Base-by-base conservation (phyloP, 225 moss, liverwort and hornwort genomes). In the Climacium dendroides region DNA sequence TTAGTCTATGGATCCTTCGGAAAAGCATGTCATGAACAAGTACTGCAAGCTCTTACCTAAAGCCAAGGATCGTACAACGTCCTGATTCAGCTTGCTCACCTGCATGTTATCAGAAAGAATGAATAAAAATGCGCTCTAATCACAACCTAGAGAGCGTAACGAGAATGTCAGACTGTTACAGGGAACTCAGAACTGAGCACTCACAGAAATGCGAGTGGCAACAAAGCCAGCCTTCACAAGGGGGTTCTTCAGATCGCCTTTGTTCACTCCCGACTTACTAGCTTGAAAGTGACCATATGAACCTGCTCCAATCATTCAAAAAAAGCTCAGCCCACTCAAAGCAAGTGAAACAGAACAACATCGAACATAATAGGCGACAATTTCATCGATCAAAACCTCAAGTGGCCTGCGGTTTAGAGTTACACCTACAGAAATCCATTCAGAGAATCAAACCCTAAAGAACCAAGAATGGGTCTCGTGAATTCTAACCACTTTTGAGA, bases 281-380 rank as follows among this genome's bases (percentile, higher is more conserved):
- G 98, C 98, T 91, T 98, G 98, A 81, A 97, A 98, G 85, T 98
- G 97, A 50, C 98, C 97, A 90, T 91, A 98, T 12, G 98, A 98
- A 89, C 98, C 98, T 98, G 83, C 88, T 87, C 87, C 81, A 72
- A 89, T 63, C 58, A 85, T 43, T 39, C 45, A 70, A 57, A 41
- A 34, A 39, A 79, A 53, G 39, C 37, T 88, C 57, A 91, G 52
- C 45, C 62, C 23, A 55, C 50, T 70, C 63, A 41, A 65, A 70
- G 77, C 47, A 85, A 63, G 53, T 69, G 58, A 83, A 69, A 66
- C 32, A 81, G 24, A 85, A 54, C 47, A 57, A 54, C 53, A 72
- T 34, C 53, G 29, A 34, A 57, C 23, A 48, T 8, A 23, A 32
- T 37, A 64, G 37, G 35, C 64, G 32, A 37, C 48, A 41, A 58